Percentiles rank a stretch among this genome's conserved stretches.
Conservation (phyloP, 2,329 filamentous ascomycete species). For the Dissoconium aciculare region DNA sequence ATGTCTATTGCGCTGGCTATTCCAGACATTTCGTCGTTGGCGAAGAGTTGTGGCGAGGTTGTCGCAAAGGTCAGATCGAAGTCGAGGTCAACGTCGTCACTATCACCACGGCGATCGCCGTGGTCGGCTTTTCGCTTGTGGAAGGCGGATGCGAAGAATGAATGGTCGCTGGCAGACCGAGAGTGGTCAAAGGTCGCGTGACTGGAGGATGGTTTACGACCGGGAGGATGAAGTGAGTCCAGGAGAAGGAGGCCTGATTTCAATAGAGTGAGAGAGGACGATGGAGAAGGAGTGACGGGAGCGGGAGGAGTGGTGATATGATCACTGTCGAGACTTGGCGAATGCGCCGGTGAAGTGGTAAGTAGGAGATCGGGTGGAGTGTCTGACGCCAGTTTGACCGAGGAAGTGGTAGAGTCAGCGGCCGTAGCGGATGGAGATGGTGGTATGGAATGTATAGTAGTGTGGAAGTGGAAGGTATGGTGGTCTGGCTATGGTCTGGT, state of each 20-base stretch:
- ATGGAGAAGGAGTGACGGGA: too few relatives aligned
- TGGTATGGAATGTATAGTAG: too few relatives aligned
- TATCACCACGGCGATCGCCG: conserved; percentile 8
- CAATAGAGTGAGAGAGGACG: too few relatives aligned
- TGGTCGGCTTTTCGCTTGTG: not conserved
- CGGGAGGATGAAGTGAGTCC: too few relatives aligned
- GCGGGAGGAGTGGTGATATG: too few relatives aligned
- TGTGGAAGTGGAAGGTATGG: too few relatives aligned
- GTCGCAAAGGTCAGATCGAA: conserved; percentile 15
- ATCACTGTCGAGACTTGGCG: not conserved
- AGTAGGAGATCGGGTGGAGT: not conserved
- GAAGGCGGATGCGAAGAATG: conserved; percentile 17
- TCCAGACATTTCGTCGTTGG: conserved; percentile 16
- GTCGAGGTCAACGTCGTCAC: conserved; percentile 6
- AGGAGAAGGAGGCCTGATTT: too few relatives aligned
- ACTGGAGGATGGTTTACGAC: too few relatives aligned
- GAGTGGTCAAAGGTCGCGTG: conserved; percentile 13
- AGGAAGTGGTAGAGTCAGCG: too few relatives aligned
- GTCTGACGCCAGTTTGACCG: not conserved
- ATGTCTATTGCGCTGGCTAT: conserved; percentile 47
- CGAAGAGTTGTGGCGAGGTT: conserved; percentile 7
- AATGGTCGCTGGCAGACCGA: conserved; percentile 20
- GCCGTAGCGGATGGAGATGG: too few relatives aligned
- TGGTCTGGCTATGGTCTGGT: too few relatives aligned
- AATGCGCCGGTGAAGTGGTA: not conserved